These are phyloP conservation scores for Globisporangium carolinianum DNA, from an alignment of 352 stramenopile genomes.

Conservation along the genomic window DNA sequence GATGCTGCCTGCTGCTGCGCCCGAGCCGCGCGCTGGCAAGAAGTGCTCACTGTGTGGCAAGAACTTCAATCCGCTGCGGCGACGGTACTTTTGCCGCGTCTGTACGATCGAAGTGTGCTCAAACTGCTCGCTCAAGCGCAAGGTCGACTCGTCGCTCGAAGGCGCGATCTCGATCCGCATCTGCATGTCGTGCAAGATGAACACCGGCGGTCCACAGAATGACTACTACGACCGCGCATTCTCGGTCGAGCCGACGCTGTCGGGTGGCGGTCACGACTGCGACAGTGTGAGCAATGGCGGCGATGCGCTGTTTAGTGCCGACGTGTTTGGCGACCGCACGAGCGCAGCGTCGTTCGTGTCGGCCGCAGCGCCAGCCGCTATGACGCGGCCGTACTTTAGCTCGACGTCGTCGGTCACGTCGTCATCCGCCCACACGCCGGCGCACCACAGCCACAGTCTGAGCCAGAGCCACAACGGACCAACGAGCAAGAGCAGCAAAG, in stretches of 20 bases:
- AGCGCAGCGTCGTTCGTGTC: conserved; percentile 15
- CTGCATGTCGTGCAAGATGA: conserved; percentile 77
- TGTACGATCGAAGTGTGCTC: conserved; percentile 59
- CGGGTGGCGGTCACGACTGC: conserved; percentile 15
- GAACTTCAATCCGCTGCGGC: conserved; percentile 73
- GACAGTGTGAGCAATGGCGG: conserved; percentile 4
- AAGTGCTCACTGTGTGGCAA: conserved; percentile 76
- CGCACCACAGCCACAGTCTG: conserved; percentile 1
- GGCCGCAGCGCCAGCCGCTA: conserved; percentile 1
- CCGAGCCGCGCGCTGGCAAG: conserved; percentile 18
- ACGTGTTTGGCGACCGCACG: conserved; percentile 11
- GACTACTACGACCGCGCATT: conserved; percentile 58
- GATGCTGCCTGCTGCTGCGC: background rate
- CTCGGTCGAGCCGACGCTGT: conserved; percentile 22
- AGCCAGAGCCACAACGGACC: background rate
- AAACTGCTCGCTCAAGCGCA: conserved; percentile 63
- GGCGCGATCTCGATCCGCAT: conserved; percentile 37
- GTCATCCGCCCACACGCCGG: conserved; percentile 4
- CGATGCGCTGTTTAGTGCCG: background rate
- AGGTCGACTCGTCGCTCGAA: conserved; percentile 23
- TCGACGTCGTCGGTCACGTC: conserved; percentile 5
- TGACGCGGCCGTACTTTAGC: background rate
- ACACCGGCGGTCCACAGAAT: conserved; percentile 31
- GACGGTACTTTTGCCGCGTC: conserved; percentile 63
- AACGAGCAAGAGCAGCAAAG: conserved; percentile 1